phyloP scores from a whole-genome alignment of 495 filamentous ascomycete species.

The Copromyces sp. region DNA sequence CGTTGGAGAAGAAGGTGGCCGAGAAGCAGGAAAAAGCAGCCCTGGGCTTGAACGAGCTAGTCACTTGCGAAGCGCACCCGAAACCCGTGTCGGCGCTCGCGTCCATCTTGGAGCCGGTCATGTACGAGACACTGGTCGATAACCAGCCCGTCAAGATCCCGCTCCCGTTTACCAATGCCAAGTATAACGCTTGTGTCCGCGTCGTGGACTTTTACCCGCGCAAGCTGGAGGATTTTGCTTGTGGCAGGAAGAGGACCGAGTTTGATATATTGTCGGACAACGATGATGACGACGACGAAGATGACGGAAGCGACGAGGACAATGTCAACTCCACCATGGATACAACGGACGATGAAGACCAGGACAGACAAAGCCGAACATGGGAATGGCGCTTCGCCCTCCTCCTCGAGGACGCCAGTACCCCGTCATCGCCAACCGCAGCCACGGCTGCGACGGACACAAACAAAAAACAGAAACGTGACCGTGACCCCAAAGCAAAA shows the following conservation, averaged over 20 bases:
- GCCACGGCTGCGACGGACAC: background rate
- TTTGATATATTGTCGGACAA: conserved; percentile 38
- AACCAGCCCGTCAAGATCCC: conserved; percentile 31
- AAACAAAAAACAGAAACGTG: background rate
- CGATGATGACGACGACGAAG: conserved; percentile 26
- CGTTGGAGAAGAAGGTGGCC: conserved; percentile 1
- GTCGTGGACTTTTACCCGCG: conserved; percentile 75
- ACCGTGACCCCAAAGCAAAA: conserved; percentile 16
- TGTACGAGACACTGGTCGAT: conserved; percentile 26
- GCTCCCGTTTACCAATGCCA: conserved; percentile 61
- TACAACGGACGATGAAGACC: conserved; percentile 1
- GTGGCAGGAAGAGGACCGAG: conserved; percentile 32
- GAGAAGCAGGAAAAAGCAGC: conserved; percentile 13
- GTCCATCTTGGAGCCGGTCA: conserved; percentile 37
- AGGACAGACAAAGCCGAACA: conserved; percentile 12
- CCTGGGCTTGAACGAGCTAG: conserved; percentile 24
- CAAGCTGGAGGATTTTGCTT: conserved; percentile 63
- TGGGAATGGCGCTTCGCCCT: conserved; percentile 81
- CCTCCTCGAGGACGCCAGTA: conserved; percentile 51
- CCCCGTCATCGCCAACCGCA: background rate
- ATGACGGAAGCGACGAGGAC: conserved; percentile 7
- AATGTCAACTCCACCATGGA: conserved; percentile 1
- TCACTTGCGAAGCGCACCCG: conserved; percentile 37
- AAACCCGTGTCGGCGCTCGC: conserved; percentile 29
- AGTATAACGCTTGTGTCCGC: conserved; percentile 56